These are phyloP conservation scores for Carallia pectinifolia DNA, from an alignment of 345 rosid species.

Conservation along the genomic window DNA sequence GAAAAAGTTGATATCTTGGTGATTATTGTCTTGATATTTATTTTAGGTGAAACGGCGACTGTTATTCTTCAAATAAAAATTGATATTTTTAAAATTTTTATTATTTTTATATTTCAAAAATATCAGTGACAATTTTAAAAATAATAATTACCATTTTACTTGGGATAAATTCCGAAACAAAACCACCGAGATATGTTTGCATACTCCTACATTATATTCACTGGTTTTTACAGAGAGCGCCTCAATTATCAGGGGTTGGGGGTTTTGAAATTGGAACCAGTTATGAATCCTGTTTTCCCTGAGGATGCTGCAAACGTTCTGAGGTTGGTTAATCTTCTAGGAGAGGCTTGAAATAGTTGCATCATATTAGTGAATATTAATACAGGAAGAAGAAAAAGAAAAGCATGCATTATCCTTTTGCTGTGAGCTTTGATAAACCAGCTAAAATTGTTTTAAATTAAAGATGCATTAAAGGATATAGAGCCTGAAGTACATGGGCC, in stretches of 20 bases:
- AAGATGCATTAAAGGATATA: constrained; percentile 9
- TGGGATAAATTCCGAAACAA: too few relatives aligned
- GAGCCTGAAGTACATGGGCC: not conserved
- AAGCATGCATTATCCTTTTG: not conserved
- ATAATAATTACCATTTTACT: too few relatives aligned
- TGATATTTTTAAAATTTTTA: too few relatives aligned
- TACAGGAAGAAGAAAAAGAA: not conserved
- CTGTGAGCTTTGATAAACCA: not conserved
- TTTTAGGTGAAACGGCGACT: too few relatives aligned
- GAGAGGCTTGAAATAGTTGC: constrained; percentile 2
- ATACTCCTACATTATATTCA: constrained; percentile 27
- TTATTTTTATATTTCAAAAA: too few relatives aligned
- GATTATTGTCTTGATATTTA: too few relatives aligned
- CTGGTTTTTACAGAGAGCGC: constrained; percentile 76
- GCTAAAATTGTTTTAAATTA: not conserved
- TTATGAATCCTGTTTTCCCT: constrained; percentile 82
- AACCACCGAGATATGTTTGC: too few relatives aligned
- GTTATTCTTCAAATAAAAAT: too few relatives aligned
- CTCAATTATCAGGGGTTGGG: constrained; percentile 63
- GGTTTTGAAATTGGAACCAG: constrained; percentile 84
- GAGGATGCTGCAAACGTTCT: constrained; percentile 80
- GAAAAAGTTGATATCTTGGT: too few relatives aligned
- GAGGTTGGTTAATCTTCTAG: constrained; percentile 47
- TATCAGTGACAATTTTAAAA: too few relatives aligned
- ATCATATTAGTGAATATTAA: not conserved